Base-by-base conservation (phyloP, 1,284 basidiomycete species). In the Ustilago loliicola region DNA sequence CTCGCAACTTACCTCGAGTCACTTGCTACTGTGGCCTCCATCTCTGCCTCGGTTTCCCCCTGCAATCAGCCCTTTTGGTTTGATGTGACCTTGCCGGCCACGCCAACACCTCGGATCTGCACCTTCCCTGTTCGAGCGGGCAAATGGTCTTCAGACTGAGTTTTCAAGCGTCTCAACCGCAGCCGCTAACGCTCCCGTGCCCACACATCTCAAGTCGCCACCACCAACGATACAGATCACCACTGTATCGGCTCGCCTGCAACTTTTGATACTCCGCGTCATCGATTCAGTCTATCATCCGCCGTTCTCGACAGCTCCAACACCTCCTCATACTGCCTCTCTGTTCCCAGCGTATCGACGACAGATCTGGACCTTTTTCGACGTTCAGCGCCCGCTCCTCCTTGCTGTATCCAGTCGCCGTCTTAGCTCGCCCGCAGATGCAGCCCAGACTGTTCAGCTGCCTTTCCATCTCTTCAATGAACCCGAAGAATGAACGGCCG, bases 321-420 rank as follows among this genome's bases (percentile, higher is more conserved):
- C 32, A 34, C 7, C 32, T 7, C 32, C 11, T 11, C 11, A 11
- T 11, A 34, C 7, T 34, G 32, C 32, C 36, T 38, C 15, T 38
- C 36, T 38, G 9, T 8, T 15, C 36, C 11, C 45, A 47, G 8
- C 6, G 11, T 47, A 47, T 47, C 45, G 45, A 47, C 11, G 30
- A 32, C 13, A 36, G 30, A 32, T 54, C 52, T 54, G 51, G 51
- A 29, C 52, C 52, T n/a, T 54, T 36, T 52, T 25, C 30, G 11
- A 52, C 6, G 11, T 34, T 38, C 36, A 38, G 36, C 32, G 32
- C 25, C 29, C 30, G 29, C 29, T 15, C 52, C 52, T 17, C 52
- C 52, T 32, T 32, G 11, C 30, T 11, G 27, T 54, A 17, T 54
- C 52, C 30, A 36, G 52, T 32, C 52, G 52, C 52, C 52, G 52